Evolutionary conservation across 2,329 filamentous ascomycete species (phyloP).

Genomic region (Fusarium sp.): DNA sequence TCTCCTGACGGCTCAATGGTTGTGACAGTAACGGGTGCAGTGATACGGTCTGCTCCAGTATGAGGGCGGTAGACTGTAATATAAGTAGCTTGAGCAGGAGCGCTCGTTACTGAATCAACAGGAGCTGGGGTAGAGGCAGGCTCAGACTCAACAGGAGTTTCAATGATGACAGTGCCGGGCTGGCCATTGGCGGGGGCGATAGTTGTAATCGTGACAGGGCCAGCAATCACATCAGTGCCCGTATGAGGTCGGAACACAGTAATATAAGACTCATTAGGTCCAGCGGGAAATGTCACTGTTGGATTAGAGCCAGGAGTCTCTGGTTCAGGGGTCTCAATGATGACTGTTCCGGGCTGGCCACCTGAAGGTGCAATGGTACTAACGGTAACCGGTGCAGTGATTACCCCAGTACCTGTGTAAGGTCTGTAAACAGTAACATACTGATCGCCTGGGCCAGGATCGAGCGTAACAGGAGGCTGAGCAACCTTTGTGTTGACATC

Average conservation of each 20-base stretch:
- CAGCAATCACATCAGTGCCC: conserved; percentile 12
- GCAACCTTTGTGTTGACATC: conserved; percentile 10
- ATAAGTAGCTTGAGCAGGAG: conserved; percentile 2
- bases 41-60: conserved; percentile 11
- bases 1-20: conserved; percentile 14
- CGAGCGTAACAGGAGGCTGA: conserved; percentile 18
- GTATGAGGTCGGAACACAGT: conserved; percentile 19
- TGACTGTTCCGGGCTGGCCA: conserved; percentile 20
- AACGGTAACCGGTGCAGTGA: conserved; percentile 17
- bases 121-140: neutral
- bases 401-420: conserved; percentile 9
- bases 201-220: conserved; percentile 12
- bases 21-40: conserved; percentile 7
- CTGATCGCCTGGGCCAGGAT: neutral
- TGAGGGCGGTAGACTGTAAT: conserved; percentile 26
- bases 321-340: conserved; percentile 19
- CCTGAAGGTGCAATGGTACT: conserved; percentile 6
- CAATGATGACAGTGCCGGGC: conserved; percentile 22
- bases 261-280: conserved; percentile 16
- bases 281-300: conserved; percentile 20
- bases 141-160: conserved; percentile 10
- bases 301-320: conserved; percentile 1
- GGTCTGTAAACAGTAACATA: conserved; percentile 22
- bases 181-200: conserved; percentile 10
- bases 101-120: neutral